phyloP scores from a whole-genome alignment of 169 alveolate species.

The Babesia sp. region DNA sequence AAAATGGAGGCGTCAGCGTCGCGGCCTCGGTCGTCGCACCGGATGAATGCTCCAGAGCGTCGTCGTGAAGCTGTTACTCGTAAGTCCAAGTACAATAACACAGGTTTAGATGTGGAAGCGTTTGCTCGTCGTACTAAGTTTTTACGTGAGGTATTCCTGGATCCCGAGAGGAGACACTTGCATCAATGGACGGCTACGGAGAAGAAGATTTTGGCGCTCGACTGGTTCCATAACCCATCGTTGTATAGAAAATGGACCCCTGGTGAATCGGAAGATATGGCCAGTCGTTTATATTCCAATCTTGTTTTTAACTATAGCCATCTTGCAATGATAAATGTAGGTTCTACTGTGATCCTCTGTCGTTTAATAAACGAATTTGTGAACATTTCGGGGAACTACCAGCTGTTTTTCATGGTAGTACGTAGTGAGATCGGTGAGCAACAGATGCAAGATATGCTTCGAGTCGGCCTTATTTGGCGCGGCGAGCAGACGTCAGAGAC shows the following conservation, averaged over 20 bases:
- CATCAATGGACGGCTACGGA: conserved; percentile 62
- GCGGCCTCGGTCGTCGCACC: conserved; percentile 16
- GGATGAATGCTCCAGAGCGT: conserved; percentile 20
- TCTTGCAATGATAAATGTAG: conserved; percentile 57
- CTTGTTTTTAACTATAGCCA: conserved; percentile 58
- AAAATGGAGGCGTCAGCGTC: conserved; percentile 1
- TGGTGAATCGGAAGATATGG: conserved; percentile 61
- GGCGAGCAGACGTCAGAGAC: conserved; percentile 41
- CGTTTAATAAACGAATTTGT: conserved; percentile 50
- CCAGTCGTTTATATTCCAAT: conserved; percentile 47
- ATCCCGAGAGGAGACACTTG: conserved; percentile 52
- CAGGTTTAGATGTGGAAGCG: conserved; percentile 55
- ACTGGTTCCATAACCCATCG: conserved; percentile 64
- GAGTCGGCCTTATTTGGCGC: conserved; percentile 41
- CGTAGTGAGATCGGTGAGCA: conserved; percentile 29
- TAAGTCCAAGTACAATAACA: neutral
- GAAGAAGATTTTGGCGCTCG: conserved; percentile 62
- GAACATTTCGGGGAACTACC: conserved; percentile 46
- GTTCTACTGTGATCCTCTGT: conserved; percentile 42
- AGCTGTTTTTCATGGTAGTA: conserved; percentile 41
- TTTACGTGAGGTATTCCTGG: conserved; percentile 54
- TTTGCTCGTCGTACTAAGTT: conserved; percentile 51
- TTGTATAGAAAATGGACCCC: conserved; percentile 57
- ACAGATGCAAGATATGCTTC: conserved; percentile 34
- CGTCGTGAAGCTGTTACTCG: neutral